Evolutionary conservation across 805 yeast species (phyloP).

Genomic region (Candida peoriensis): DNA sequence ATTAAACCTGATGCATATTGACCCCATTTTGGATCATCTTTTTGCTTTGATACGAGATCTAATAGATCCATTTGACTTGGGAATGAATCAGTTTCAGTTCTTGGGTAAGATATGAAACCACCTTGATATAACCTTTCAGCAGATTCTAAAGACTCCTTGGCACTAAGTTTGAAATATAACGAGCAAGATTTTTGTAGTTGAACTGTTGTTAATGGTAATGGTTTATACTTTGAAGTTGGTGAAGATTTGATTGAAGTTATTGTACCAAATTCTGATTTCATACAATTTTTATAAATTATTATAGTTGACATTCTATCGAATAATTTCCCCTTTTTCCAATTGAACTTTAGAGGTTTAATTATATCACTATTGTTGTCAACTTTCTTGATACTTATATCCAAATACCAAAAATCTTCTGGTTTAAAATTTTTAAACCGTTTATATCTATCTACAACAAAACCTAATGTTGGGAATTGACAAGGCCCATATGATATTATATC

Average conservation of each 20-base stretch:
- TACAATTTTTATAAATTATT: constrained; percentile 63
- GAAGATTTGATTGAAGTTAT: constrained; percentile 47
- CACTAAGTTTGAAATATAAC: constrained; percentile 63
- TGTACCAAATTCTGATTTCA: constrained; percentile 43
- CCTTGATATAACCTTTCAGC: constrained; percentile 85
- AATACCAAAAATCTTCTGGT: constrained; percentile 77
- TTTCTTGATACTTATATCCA: constrained; percentile 49
- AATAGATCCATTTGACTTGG: constrained; percentile 72
- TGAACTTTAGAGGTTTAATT: constrained; percentile 34
- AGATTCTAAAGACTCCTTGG: constrained; percentile 66
- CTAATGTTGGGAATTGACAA: constrained; percentile 96
- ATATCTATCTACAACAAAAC: constrained; percentile 91
- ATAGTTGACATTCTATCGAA: constrained; percentile 69
- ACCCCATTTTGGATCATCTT: constrained; percentile 61
- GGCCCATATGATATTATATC: constrained; percentile 70
- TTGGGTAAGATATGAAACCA: constrained; percentile 90
- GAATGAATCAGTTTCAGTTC: constrained; percentile 93
- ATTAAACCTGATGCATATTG: constrained; percentile 48
- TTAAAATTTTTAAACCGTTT: constrained; percentile 65
- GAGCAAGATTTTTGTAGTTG: constrained; percentile 88
- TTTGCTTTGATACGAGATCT: constrained; percentile 57
- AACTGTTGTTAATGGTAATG: constrained; percentile 91
- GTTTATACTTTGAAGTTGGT: constrained; percentile 74
- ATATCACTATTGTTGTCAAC: constrained; percentile 23
- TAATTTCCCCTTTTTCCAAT: constrained; percentile 69